Conservation (phyloP, 805 yeast genomes). For the Ogataea thermomethanolica region DNA sequence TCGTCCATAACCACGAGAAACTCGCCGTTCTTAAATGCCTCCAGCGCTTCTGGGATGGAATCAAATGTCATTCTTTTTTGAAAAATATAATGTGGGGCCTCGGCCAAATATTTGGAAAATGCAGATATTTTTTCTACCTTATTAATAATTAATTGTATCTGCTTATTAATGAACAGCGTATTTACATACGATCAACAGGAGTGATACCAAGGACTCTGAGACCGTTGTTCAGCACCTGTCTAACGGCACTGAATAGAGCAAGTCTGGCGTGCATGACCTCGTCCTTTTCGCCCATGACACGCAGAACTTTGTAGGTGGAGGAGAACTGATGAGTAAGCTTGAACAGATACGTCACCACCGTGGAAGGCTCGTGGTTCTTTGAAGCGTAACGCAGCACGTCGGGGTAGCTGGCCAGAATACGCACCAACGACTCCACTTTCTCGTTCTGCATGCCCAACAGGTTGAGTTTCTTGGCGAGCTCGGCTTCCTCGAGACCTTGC, state of each 20-base stretch:
- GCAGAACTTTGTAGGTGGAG: conserved; percentile 89
- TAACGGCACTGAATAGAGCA: conserved; percentile 86
- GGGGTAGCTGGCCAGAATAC: conserved; percentile 85
- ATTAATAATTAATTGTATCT: background rate
- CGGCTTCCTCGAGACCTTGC: conserved; percentile 26
- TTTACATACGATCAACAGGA: conserved; percentile 96
- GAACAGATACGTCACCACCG: conserved; percentile 91
- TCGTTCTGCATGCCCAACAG: conserved; percentile 26
- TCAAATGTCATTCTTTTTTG: conserved; percentile 3
- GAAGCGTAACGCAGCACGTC: conserved; percentile 81
- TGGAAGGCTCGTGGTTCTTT: conserved; percentile 87
- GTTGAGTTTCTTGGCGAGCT: conserved; percentile 31
- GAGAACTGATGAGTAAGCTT: conserved; percentile 90
- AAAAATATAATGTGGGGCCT: background rate
- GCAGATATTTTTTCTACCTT: too few relatives aligned
- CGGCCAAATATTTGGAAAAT: background rate
- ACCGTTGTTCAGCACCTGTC: conserved; percentile 87
- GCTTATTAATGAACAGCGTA: conserved; percentile 1
- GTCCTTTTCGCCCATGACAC: conserved; percentile 95
- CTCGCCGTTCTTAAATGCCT: conserved; percentile 71
- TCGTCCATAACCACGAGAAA: conserved; percentile 96
- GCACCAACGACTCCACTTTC: conserved; percentile 52
- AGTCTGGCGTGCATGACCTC: conserved; percentile 86
- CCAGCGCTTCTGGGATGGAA: conserved; percentile 62
- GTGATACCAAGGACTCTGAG: conserved; percentile 86